A percentile compares a stretch with the other conserved stretches of the same genome.
Conservation (phyloP, 2,329 filamentous ascomycete species). For the Colletotrichum siamense region DNA sequence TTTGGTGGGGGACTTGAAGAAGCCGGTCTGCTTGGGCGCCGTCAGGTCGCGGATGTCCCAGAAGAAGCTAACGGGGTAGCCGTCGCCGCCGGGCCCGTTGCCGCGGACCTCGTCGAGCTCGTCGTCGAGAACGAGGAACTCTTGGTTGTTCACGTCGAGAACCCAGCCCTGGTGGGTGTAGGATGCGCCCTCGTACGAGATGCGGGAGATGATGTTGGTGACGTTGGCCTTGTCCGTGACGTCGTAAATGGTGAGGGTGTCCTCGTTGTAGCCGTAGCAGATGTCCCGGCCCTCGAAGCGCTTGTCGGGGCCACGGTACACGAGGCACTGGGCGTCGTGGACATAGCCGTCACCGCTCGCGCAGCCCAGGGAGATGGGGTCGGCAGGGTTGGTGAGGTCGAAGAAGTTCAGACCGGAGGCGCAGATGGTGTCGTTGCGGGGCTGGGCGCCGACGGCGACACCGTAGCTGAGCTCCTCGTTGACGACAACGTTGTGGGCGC, state of each 20-base stretch:
- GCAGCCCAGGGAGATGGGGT: slow-evolving; percentile 59
- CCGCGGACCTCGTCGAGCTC: slow-evolving; percentile 55
- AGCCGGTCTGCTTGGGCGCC: slow-evolving; percentile 46
- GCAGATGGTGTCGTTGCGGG: slow-evolving; percentile 45
- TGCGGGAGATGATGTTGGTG: slow-evolving; percentile 54
- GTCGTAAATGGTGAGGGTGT: slow-evolving; percentile 58
- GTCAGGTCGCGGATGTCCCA: slow-evolving; percentile 52
- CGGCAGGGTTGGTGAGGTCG: slow-evolving; percentile 58
- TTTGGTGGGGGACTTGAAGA: slow-evolving; percentile 43
- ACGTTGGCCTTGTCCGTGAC: slow-evolving; percentile 52
- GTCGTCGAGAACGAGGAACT: slow-evolving; percentile 57
- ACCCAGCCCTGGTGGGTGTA: slow-evolving; percentile 67
- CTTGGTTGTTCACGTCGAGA: slow-evolving; percentile 47
- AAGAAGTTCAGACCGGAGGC: slow-evolving; percentile 61
- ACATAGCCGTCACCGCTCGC: slow-evolving; percentile 62
- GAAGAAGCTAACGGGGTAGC: slow-evolving; percentile 55
- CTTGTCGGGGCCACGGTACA: slow-evolving; percentile 57
- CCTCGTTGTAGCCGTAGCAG: slow-evolving; percentile 63
- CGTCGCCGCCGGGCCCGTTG: slow-evolving; percentile 43
- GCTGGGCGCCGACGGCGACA: slow-evolving; percentile 48
- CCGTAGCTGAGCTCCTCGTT: slow-evolving; percentile 53
- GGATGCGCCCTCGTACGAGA: slow-evolving; percentile 59
- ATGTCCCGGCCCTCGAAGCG: slow-evolving; percentile 55
- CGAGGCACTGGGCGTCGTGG: slow-evolving; percentile 65
- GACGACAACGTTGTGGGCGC: slow-evolving; percentile 54